Evolutionary conservation across 352 stramenopile genomes (phyloP).

Genomic region (Phytophthora kernoviae): DNA sequence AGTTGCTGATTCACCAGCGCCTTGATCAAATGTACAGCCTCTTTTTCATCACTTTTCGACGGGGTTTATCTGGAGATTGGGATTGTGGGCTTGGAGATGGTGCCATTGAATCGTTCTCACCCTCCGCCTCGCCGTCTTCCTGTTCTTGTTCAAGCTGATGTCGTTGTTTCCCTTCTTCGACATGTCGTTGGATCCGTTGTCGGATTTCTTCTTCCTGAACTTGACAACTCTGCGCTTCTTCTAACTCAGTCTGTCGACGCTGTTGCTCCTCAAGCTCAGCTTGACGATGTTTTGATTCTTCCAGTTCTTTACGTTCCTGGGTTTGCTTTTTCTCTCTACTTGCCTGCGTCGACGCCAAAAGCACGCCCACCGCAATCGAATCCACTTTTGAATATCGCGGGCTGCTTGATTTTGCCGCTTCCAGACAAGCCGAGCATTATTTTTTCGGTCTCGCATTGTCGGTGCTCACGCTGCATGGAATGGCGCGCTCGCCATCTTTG

Average conservation of each 20-base stretch:
- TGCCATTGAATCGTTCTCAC: constrained; percentile 4
- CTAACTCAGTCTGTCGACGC: constrained; percentile 2
- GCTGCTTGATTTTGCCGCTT: constrained; percentile 19
- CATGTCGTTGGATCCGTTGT: constrained; percentile 5
- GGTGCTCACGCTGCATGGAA: constrained; percentile 29
- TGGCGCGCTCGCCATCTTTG: constrained; percentile 47
- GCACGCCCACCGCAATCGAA: constrained; percentile 27
- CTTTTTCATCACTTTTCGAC: constrained; percentile 59
- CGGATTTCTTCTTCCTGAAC: constrained; percentile 11
- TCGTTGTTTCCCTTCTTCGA: constrained; percentile 4
- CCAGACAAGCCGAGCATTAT: constrained; percentile 4
- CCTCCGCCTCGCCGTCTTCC: neutral
- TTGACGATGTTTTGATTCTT: constrained; percentile 9
- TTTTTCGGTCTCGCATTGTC: constrained; percentile 4
- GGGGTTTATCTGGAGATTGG: constrained; percentile 13
- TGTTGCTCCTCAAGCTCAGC: constrained; percentile 12
- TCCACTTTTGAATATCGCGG: constrained; percentile 30
- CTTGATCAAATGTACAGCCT: constrained; percentile 47
- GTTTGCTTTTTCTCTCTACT: constrained; percentile 16
- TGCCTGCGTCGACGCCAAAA: constrained; percentile 31
- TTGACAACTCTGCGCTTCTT: constrained; percentile 6
- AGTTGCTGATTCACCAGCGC: constrained; percentile 46
- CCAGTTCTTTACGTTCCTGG: neutral
- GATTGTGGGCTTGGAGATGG: neutral
- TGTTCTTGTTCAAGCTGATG: constrained; percentile 1